Evolutionary conservation across 306 rosid genomes (phyloP), one percentile per base, ranked within the genome.

Genomic region (Cajanus cajan): DNA sequence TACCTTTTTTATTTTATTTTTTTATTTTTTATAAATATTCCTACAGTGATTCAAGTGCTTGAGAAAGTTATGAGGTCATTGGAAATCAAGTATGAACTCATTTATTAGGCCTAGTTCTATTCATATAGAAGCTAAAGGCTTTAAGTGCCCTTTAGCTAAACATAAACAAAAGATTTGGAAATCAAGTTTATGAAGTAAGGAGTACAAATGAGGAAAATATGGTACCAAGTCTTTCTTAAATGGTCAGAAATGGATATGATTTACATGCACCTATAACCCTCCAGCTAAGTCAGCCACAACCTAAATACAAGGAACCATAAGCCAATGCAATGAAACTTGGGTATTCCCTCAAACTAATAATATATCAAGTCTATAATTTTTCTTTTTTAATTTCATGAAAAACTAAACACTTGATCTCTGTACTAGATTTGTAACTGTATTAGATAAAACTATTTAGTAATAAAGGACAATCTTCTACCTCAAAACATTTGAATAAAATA

Each of bases 281-380:
- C 72, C 94, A 88, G 87, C 92, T 92, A 86, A 87, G 93, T 81
- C 95, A 81, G 77, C 91, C 97, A 66, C 86, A 68, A 67, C n/a
- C 94, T 81, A 88, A 85, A 57, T 80, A 81, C 84, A 85, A 58
- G 28, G 89, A 85, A 82, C 76, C 74, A 74, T 68, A 83, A 48
- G 72, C 52, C 79, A 82, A 78, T 48, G 86, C 83, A 76, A 84
- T 85, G 79, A 86, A 82, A 74, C 80, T 89, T 55, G 93, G 98
- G 98, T 94, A 94, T 67, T 78, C 68, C 69, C 82, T 85, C 74
- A 57, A 69, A 57, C 86, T 59, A 8, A 75, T 67, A 39, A 74
- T 43, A 62, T 68, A 51, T 14, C 39, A 16, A 19, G 16, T 51
- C 33, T 36, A 19, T 28, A 18, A 12, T 16, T 74, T 51, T 45